Evolutionary conservation across 202 grass and related monocot genomes (phyloP), one percentile per base, ranked within the genome.

Genomic region (Setaria viridis): DNA sequence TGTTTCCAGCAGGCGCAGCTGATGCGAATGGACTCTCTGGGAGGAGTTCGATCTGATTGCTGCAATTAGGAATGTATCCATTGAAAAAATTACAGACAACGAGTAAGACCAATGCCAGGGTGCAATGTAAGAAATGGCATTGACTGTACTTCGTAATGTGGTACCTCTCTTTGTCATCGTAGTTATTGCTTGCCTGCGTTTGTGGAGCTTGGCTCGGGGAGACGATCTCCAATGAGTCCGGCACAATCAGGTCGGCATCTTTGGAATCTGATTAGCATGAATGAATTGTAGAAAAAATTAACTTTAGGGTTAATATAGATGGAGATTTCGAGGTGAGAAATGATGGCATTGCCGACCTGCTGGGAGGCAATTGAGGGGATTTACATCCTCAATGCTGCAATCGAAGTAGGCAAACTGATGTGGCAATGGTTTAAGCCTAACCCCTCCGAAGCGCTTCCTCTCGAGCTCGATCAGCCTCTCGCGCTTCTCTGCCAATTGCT

Each of bases 1-100:
- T 68, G 51, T 73, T 74, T 79, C 74, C 82, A 76, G 72, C 45
- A 2, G 85, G 62, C 0, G 50, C 63, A 2, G 81, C 87, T 20
- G 82, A 84, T 21, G 79, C 68, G 1, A 94, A 94, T 3, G 90
- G 93, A 53, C 87, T 94, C 20, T 94, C 90, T 5, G 93, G 93
- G 34, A 94, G 89, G 62, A 94, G 90, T 78, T 94, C 87, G 50
- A 92, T 86, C 70, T 92, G 82, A 66, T 75, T 76, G 41, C 90
- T 94, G 87, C 79, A 84, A 57, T 49, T 19, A 81, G 3, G 43
- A 81, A 63, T 25, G 8, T 13, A 75, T 51, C 7, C 0, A 13
- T 7, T 80, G 11, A 57, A 48, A 48, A 25, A 42, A 1, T 16
- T 42, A 20, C 0, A 29, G 8, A 34, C 0, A 11, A 48, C 0